phyloP scores from a whole-genome alignment of 257 asterid genomes.

The Solanum tarijense region DNA sequence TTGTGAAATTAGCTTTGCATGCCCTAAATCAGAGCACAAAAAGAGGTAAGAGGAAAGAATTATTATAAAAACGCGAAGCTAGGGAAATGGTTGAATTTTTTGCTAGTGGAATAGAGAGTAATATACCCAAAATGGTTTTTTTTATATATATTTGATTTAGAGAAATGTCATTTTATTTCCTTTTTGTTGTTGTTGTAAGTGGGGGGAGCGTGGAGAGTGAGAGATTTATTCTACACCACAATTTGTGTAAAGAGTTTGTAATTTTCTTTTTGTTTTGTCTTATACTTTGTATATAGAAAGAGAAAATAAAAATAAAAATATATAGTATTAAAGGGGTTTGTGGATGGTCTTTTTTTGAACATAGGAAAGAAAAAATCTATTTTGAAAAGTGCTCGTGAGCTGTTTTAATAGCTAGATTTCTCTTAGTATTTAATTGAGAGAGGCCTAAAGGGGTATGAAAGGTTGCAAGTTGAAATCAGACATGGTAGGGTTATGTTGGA shows the following conservation, averaged over 20 bases:
- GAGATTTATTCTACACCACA: slow-evolving; percentile 46
- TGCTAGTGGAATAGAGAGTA: background rate
- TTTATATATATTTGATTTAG: background rate
- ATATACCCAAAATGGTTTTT: background rate
- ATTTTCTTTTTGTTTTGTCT: slow-evolving; percentile 34
- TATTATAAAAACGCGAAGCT: background rate
- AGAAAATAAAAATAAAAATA: background rate
- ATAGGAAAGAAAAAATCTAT: slow-evolving; percentile 24
- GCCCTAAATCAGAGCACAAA: background rate
- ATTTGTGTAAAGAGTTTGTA: slow-evolving; percentile 39
- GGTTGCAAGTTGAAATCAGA: slow-evolving; percentile 11
- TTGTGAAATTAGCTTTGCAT: background rate
- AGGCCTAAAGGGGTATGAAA: slow-evolving; percentile 3
- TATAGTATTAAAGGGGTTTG: slow-evolving; percentile 15
- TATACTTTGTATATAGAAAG: background rate
- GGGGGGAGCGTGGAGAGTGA: slow-evolving; percentile 22
- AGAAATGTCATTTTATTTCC: background rate
- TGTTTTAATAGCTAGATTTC: slow-evolving; percentile 8
- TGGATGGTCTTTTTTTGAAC: slow-evolving; percentile 62
- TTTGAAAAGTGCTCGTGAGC: slow-evolving; percentile 51
- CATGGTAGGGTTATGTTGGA: background rate
- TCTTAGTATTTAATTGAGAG: background rate
- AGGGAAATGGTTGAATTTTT: background rate
- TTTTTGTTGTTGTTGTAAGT: background rate
- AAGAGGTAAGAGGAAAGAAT: background rate